Evolutionary conservation across 2,329 filamentous ascomycete genomes (phyloP), one percentile per base, ranked within the genome.

Genomic region (Trichoderma koningii): DNA sequence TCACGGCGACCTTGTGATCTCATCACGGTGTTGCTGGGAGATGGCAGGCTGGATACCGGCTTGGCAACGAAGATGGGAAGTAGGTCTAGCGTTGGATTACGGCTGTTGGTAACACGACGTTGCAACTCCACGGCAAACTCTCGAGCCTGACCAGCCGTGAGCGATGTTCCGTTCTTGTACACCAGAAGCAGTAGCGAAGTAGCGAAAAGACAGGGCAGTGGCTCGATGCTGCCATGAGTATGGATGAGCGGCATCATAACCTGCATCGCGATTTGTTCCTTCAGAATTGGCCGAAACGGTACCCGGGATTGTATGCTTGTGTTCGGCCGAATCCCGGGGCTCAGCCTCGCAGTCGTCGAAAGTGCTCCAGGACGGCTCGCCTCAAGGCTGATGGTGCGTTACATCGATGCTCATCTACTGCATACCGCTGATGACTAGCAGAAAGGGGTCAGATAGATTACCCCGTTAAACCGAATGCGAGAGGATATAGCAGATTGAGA

Each of bases 41-140:
- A 55, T 63, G 59, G 50, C 50, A 55, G 50, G 26, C 34, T 28
- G 44, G 47, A 26, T 51, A 17, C 62, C 41, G 26, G 60, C 41
- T 63, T 63, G 50, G 41, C 19, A 26, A 44, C 19, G 41, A 47
- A 19, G 26, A 3, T 10, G 38, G 50, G 19, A 47, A 26, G 26
- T 23, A 38, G 50, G 50, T 2, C 38, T 47, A 44, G 57, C 44
- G 41, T 45, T 47, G 41, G 44, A 42, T 38, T 50, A 7, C 26
- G 42, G 17, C 26, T 26, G 41, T 28, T 28, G 38, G 28, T 44
- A 17, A 15, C 23, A 23, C 14, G 19, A 51, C 3, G 50, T 19
- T 45, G 48, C 23, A n/a, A 23, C 14, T 7, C 26, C 7, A 19
- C 19, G 21, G 28, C 34, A 44, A 34, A 51, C n/a, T 45, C 21